These are phyloP conservation scores for Mycena kentingensis DNA, from an alignment of 768 basidiomycete species.

Conservation along the genomic window DNA sequence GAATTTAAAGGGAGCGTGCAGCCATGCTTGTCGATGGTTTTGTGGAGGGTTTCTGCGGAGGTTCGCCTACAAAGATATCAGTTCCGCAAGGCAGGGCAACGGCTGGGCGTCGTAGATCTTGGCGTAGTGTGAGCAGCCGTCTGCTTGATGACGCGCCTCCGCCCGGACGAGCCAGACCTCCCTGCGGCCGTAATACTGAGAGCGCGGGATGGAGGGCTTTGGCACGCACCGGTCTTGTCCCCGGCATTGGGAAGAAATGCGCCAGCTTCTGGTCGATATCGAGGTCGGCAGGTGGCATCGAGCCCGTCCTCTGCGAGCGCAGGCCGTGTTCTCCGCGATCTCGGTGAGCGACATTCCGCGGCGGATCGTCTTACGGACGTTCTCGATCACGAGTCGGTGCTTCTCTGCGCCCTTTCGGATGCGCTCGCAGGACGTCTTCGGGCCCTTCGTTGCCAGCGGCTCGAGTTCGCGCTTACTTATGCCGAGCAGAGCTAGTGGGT, in stretches of 20 bases:
- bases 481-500: too few relatives aligned
- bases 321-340: slow-evolving; percentile 90
- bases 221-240: slow-evolving; percentile 70
- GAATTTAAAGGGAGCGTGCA: slow-evolving; percentile 89
- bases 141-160: slow-evolving; percentile 86
- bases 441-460: slow-evolving; percentile 73
- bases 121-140: slow-evolving; percentile 94
- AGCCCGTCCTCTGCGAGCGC: slow-evolving; percentile 90
- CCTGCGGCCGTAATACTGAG: slow-evolving; percentile 94
- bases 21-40: slow-evolving; percentile 88
- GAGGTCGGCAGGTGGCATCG: slow-evolving; percentile 88
- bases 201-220: background rate
- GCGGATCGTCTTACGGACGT: slow-evolving; percentile 80
- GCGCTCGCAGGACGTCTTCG: slow-evolving; percentile 81
- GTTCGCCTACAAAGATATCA: slow-evolving; percentile 54
- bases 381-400: slow-evolving; percentile 85
- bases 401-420: slow-evolving; percentile 95
- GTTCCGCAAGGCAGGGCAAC: slow-evolving; percentile 41
- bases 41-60: slow-evolving; percentile 85
- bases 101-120: slow-evolving; percentile 67
- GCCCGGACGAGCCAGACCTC: slow-evolving; percentile 97
- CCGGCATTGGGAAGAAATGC: slow-evolving; percentile 95
- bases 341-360: slow-evolving; percentile 95
- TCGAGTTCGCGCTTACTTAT: slow-evolving; percentile 83
- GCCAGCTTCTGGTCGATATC: slow-evolving; percentile 94